A percentile compares a stretch with the other conserved stretches of the same genome.
Conservation (phyloP, 805 yeast genomes). For the Lipomyces yamadae region DNA sequence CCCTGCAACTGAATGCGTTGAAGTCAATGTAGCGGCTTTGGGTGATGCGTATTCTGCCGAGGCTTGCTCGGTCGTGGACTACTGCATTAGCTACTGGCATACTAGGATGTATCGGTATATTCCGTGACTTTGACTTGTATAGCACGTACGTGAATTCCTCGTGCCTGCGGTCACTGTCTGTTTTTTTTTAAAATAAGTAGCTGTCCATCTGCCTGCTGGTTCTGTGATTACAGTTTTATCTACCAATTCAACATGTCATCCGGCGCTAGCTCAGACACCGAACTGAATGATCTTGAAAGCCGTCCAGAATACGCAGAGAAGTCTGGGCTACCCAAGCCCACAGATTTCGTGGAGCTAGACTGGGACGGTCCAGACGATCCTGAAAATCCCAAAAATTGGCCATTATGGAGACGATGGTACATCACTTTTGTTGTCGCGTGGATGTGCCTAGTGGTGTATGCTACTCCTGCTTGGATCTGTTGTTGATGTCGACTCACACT, state of each 20-base stretch:
- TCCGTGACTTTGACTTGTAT: too few relatives aligned
- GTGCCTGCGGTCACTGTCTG: neutral
- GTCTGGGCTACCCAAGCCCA: neutral
- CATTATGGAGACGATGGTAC: conserved; percentile 48
- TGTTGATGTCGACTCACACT: neutral
- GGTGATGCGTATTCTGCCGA: too few relatives aligned
- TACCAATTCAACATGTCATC: neutral
- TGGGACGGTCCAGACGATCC: conserved; percentile 46
- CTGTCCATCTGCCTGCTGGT: neutral
- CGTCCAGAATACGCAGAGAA: neutral
- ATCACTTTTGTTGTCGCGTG: conserved; percentile 43
- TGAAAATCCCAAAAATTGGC: conserved; percentile 48
- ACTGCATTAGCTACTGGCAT: too few relatives aligned
- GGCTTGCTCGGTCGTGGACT: too few relatives aligned
- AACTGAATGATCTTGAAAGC: neutral
- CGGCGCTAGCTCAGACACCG: neutral
- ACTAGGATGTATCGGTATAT: too few relatives aligned
- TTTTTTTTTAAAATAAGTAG: too few relatives aligned
- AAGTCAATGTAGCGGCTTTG: too few relatives aligned
- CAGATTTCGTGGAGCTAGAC: conserved; percentile 14
- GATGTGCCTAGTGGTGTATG: conserved; percentile 36
- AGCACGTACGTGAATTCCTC: too few relatives aligned
- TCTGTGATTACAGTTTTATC: neutral
- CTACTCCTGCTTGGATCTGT: too few relatives aligned
- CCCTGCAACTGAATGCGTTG: too few relatives aligned